Base-by-base conservation (phyloP, 1,139 yeast species). In the Nakaseomyces delphensis region DNA sequence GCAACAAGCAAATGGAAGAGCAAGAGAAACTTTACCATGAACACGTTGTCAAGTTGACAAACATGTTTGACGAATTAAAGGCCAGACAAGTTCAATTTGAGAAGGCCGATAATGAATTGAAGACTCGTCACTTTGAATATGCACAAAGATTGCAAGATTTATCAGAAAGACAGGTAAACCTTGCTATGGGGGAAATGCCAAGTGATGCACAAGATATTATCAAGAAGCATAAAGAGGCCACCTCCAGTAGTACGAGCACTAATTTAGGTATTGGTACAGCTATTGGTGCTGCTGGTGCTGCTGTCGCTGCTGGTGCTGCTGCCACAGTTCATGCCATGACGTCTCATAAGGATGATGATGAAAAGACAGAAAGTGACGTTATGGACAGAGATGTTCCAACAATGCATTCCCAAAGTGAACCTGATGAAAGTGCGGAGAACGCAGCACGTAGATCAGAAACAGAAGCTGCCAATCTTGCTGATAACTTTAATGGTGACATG, bases 81-180 rank as follows among this genome's bases (percentile, higher is more conserved):
- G 52, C 56, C 41, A 64, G 67, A 51, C 63, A 65, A 44, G 51
- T 53, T 33, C 56, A 60, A 30, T 55, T 64, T 29, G 65, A 62
- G 14, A 53, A 53, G 18, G 68, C 68, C n/a, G 67, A 66, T 43
- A 54, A 56, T 23, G 67, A 64, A 13, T 48, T 66, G 14, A 59
- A 64, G 41, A 56, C 57, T 38, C 68, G 64, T 40, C 65, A 64
- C 43, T 47, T 62, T 27, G 67, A 65, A 43, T 65, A 66, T 44
- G 67, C 68, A 21, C 55, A 60, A 39, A 60, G 63, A 44, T 59
- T 64, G 15, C 69, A 66, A 44, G 64, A 60, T 10, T 55, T 65
- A 39, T 54, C 67, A 2, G 65, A 63, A 30, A 64, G 57, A 45
- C 66, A 65, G 48, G 59, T 64, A 56, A 56, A 53, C 20, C 43